Evolutionary conservation across 495 filamentous ascomycete species (phyloP).

Genomic region (Xylaria flabelliformis): DNA sequence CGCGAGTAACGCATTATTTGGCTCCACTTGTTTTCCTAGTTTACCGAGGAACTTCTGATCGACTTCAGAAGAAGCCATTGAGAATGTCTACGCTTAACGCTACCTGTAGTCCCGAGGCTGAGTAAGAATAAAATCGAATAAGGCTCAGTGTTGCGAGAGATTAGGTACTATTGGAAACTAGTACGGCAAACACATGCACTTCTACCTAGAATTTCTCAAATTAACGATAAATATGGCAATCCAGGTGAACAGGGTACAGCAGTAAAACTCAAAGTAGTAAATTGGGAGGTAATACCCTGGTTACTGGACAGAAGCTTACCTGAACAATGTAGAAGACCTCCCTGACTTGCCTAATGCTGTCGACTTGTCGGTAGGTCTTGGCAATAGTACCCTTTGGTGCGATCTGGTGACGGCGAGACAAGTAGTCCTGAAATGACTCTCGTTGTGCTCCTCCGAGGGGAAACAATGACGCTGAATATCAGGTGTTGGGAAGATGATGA

Average conservation of each 20-base stretch:
- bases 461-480: slow-evolving; percentile 5
- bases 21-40: slow-evolving; percentile 75
- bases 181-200: background rate
- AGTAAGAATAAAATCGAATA: background rate
- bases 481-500: slow-evolving; percentile 6
- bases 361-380: background rate
- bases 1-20: slow-evolving; percentile 76
- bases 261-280: background rate
- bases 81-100: background rate
- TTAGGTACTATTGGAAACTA: background rate
- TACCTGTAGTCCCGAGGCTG: background rate
- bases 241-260: background rate
- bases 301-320: slow-evolving; percentile 4
- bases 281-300: background rate
- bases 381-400: background rate
- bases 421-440: background rate
- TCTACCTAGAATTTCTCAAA: background rate
- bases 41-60: slow-evolving; percentile 95
- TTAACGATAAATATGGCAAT: background rate
- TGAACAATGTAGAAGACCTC: slow-evolving; percentile 5
- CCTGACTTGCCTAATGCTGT: background rate
- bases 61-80: slow-evolving; percentile 94
- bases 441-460: background rate
- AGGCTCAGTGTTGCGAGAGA: background rate
- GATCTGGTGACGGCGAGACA: background rate